Evolutionary conservation across 169 alveolate species (phyloP).

Genomic region (Plasmodium gallinaceum): DNA sequence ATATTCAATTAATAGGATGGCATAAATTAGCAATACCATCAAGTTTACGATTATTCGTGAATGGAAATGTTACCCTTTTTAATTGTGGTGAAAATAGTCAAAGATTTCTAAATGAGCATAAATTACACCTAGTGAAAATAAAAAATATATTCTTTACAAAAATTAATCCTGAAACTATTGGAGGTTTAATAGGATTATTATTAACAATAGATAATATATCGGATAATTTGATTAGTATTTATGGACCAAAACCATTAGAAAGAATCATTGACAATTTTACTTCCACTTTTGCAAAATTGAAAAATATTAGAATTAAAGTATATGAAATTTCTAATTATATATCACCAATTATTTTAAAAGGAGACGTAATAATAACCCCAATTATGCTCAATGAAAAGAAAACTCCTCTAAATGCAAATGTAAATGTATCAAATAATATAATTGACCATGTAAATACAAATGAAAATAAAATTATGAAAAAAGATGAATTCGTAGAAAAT

Average conservation of each 20-base stretch:
- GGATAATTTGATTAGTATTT: slow-evolving; percentile 75
- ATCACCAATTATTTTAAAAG: slow-evolving; percentile 56
- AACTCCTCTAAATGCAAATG: not conserved
- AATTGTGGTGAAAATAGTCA: slow-evolving; percentile 90
- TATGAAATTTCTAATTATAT: slow-evolving; percentile 40
- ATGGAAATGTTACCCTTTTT: slow-evolving; percentile 83
- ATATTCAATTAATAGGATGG: slow-evolving; percentile 87
- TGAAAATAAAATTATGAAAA: not conserved
- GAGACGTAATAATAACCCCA: slow-evolving; percentile 53
- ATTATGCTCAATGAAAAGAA: slow-evolving; percentile 25
- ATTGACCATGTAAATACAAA: not conserved
- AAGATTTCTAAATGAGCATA: slow-evolving; percentile 87
- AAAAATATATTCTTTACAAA: slow-evolving; percentile 83
- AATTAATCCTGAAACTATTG: slow-evolving; percentile 81
- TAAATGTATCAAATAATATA: not conserved
- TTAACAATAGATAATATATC: slow-evolving; percentile 87
- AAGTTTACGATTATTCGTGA: slow-evolving; percentile 83
- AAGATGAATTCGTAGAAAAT: not conserved
- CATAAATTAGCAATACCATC: slow-evolving; percentile 88
- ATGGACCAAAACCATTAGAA: slow-evolving; percentile 86
- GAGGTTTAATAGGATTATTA: slow-evolving; percentile 89
- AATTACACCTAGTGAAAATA: slow-evolving; percentile 82
- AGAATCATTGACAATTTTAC: slow-evolving; percentile 62
- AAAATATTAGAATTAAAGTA: slow-evolving; percentile 38
- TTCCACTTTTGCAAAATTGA: slow-evolving; percentile 78